Conservation (phyloP, 1,139 yeast species). For the Zhuliangozyma parablackwelliae region DNA sequence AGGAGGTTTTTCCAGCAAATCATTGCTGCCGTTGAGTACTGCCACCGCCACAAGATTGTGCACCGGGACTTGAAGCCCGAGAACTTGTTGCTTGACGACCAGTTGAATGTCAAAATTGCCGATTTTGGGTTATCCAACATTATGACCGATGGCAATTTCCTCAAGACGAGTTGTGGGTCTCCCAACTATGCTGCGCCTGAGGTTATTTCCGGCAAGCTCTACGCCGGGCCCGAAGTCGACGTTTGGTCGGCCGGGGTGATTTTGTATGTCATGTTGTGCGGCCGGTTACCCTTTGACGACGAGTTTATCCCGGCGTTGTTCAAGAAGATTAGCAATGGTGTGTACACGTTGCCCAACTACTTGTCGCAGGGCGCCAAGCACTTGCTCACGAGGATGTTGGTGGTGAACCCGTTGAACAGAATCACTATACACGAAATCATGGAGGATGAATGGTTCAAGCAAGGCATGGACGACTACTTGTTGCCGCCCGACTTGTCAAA, state of each 20-base stretch:
- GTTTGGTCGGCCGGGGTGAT: slow-evolving; percentile 99
- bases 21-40: slow-evolving; percentile 95
- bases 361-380: slow-evolving; percentile 85
- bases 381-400: slow-evolving; percentile 85
- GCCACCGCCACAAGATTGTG: slow-evolving; percentile 96
- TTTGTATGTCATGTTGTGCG: slow-evolving; percentile 93
- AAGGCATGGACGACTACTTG: slow-evolving; percentile 76
- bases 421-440: slow-evolving; percentile 91
- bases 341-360: slow-evolving; percentile 87
- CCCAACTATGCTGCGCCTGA: slow-evolving; percentile 99
- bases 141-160: slow-evolving; percentile 96
- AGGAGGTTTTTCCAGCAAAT: slow-evolving; percentile 95
- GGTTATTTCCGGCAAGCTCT: slow-evolving; percentile 90
- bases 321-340: slow-evolving; percentile 93
- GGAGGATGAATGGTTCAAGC: slow-evolving; percentile 95
- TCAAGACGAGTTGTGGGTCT: slow-evolving; percentile 94
- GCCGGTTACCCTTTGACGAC: slow-evolving; percentile 95
- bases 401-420: slow-evolving; percentile 93
- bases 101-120: slow-evolving; percentile 90
- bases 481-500: slow-evolving; percentile 62
- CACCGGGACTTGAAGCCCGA: slow-evolving; percentile 96
- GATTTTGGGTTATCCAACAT: slow-evolving; percentile 94
- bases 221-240: slow-evolving; percentile 98
- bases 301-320: slow-evolving; percentile 95
- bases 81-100: slow-evolving; percentile 84